phyloP scores from a whole-genome alignment of 352 stramenopile genomes.

The Phytophthora citrophthora region DNA sequence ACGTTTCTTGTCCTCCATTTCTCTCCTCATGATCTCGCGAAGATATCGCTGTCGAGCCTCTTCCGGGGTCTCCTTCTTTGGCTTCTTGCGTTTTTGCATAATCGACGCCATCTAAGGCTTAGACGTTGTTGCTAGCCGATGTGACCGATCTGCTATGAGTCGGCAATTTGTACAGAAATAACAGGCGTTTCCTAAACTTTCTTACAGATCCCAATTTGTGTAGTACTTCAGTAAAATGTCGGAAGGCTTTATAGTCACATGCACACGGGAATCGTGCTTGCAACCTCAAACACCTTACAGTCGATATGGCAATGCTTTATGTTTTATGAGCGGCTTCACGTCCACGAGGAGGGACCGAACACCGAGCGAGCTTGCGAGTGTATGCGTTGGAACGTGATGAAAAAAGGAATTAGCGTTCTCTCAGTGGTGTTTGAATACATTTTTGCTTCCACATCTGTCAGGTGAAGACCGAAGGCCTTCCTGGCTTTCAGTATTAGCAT shows the following conservation, averaged over 20 bases:
- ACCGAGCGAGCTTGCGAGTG: slow-evolving; percentile 71
- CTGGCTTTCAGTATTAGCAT: slow-evolving; percentile 83
- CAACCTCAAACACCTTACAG: slow-evolving; percentile 82
- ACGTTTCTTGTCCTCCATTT: slow-evolving; percentile 44
- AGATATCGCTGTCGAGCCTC: slow-evolving; percentile 52
- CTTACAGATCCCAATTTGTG: neutral
- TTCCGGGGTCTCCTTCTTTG: slow-evolving; percentile 40
- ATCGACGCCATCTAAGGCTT: slow-evolving; percentile 2
- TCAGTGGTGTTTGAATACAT: slow-evolving; percentile 83
- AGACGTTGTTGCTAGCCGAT: neutral
- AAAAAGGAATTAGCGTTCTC: slow-evolving; percentile 46
- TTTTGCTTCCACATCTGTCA: slow-evolving; percentile 64
- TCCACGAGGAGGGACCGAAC: slow-evolving; percentile 45
- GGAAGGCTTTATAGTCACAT: slow-evolving; percentile 79
- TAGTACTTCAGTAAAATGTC: slow-evolving; percentile 36
- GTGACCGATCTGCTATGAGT: no score
- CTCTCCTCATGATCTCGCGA: slow-evolving; percentile 43
- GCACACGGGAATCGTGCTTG: slow-evolving; percentile 57
- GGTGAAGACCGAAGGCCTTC: slow-evolving; percentile 23
- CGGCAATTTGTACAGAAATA: neutral
- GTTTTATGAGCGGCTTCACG: slow-evolving; percentile 59
- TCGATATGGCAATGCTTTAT: slow-evolving; percentile 56
- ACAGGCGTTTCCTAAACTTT: neutral
- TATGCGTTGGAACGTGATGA: neutral
- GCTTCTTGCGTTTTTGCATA: slow-evolving; percentile 25